phyloP scores from a whole-genome alignment of 2,329 filamentous ascomycete genomes.

The Aureobasidium sp. region DNA sequence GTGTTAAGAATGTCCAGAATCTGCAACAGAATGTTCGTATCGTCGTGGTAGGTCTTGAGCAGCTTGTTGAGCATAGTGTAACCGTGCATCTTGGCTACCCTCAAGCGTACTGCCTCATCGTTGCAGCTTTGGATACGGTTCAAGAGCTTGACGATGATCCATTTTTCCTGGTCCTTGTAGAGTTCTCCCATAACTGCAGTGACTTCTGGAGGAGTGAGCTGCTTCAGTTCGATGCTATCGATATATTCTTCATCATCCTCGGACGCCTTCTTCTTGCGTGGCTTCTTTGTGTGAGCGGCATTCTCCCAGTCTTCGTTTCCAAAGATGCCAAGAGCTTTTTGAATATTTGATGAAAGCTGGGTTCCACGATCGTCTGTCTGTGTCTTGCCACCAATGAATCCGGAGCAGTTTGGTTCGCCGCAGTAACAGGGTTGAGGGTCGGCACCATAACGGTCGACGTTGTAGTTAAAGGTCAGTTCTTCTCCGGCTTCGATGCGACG shows the following conservation, averaged over 20 bases:
- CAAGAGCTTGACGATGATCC: slow-evolving; percentile 94
- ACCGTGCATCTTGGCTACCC: slow-evolving; percentile 91
- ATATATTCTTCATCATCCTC: slow-evolving; percentile 96
- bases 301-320: slow-evolving; percentile 90
- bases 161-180: slow-evolving; percentile 98
- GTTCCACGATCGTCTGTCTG: slow-evolving; percentile 85
- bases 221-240: slow-evolving; percentile 74
- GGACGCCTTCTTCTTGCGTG: slow-evolving; percentile 81
- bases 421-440: slow-evolving; percentile 97
- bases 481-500: slow-evolving; percentile 80
- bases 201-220: slow-evolving; percentile 73
- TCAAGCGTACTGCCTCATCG: slow-evolving; percentile 78
- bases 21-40: slow-evolving; percentile 82
- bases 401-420: slow-evolving; percentile 86
- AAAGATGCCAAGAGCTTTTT: slow-evolving; percentile 83
- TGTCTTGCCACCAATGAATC: slow-evolving; percentile 95
- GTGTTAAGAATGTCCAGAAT: slow-evolving; percentile 82
- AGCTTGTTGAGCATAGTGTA: slow-evolving; percentile 91
- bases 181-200: slow-evolving; percentile 94
- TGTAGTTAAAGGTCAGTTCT: slow-evolving; percentile 98
- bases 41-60: slow-evolving; percentile 77
- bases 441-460: slow-evolving; percentile 94
- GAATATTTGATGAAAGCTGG: slow-evolving; percentile 84
- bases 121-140: slow-evolving; percentile 79
- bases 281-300: slow-evolving; percentile 70